phyloP scores from a whole-genome alignment of 2,329 filamentous ascomycete genomes.

The Chrysoporthe cubensis region DNA sequence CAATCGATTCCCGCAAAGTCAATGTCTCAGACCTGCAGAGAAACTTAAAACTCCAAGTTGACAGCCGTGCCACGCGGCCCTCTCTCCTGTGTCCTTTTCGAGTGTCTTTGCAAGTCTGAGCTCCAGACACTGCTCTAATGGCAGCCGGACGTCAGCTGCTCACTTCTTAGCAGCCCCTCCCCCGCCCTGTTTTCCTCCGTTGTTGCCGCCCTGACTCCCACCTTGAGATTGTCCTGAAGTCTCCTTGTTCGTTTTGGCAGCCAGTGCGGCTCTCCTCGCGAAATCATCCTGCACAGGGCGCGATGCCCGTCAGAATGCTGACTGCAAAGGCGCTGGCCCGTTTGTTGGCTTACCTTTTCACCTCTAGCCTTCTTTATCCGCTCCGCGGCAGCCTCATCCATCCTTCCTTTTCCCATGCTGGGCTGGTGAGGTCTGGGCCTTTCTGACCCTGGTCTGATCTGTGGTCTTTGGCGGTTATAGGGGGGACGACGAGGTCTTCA shows the following conservation, averaged over 20 bases:
- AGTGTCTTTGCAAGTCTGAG: constrained; percentile 17
- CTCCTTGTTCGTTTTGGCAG: constrained; percentile 41
- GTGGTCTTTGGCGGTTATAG: not conserved
- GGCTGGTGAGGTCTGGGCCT: not conserved
- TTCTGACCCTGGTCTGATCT: not conserved
- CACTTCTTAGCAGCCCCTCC: constrained; percentile 28
- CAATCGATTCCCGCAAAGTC: constrained; percentile 25
- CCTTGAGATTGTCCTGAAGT: constrained; percentile 27
- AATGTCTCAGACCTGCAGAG: constrained; percentile 21
- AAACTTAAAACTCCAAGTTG: constrained; percentile 26
- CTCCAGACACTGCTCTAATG: constrained; percentile 6
- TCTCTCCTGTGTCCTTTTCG: constrained; percentile 2
- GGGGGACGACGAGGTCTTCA: not conserved
- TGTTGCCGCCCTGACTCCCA: constrained; percentile 26
- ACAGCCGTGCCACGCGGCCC: constrained; percentile 11
- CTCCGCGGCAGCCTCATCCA: constrained; percentile 47
- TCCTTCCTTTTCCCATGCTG: constrained; percentile 43
- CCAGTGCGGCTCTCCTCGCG: constrained; percentile 40
- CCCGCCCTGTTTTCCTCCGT: constrained; percentile 29
- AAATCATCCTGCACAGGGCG: constrained; percentile 40
- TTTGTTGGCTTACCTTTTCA: constrained; percentile 39
- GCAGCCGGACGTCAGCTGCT: constrained; percentile 11
- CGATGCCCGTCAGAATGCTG: constrained; percentile 12
- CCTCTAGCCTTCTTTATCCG: constrained; percentile 48
- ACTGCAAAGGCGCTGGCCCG: not conserved